Evolutionary conservation across 345 rosid genomes (phyloP), one percentile per base, ranked within the genome.

Genomic region (Melaleuca alternifolia): DNA sequence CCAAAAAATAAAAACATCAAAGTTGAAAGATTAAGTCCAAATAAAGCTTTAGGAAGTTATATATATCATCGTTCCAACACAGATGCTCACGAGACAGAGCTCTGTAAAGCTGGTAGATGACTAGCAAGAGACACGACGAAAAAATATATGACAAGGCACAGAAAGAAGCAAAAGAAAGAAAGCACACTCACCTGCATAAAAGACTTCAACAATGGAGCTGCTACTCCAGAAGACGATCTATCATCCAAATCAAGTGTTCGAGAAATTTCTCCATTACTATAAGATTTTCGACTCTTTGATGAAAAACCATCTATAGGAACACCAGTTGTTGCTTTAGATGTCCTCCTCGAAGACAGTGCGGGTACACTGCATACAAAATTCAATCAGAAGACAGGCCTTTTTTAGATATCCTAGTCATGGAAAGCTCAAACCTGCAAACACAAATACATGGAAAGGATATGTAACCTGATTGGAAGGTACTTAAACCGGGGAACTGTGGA

Each of bases 391-490:
- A 85, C n/a, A 48, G 0, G 44, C 5, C 15, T 6, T 48, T 11
- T 50, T 18, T 54, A 51, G 37, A 57, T 57, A 33, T 46, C 50
- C 7, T 24, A 13, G 37, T 61, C 65, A 7, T 2, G 54, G 54
- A 54, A 26, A 28, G 52, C 79, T 86, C 85, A 51, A 56, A 59
- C 84, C 84, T 82, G 51, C 85, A 88, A 56, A 85, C 50, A 85
- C 85, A 83, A 83, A 83, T 62, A 51, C 48, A 83, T 53, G 50
- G 46, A 54, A 82, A 21, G 54, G 26, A 71, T 71, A 37, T 33
- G 84, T 84, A 82, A 96, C 99, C 99, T 95, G 91, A 96, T 97
- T 81, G 99, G 99, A 88, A 97, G 97, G 92, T 96, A 97, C 86
- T 96, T 95, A 93, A 97, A 97, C 86, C 99, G 98, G 62, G 99